Base-by-base conservation (phyloP, 2,329 filamentous ascomycete species). In the Colletotrichum sp. region DNA sequence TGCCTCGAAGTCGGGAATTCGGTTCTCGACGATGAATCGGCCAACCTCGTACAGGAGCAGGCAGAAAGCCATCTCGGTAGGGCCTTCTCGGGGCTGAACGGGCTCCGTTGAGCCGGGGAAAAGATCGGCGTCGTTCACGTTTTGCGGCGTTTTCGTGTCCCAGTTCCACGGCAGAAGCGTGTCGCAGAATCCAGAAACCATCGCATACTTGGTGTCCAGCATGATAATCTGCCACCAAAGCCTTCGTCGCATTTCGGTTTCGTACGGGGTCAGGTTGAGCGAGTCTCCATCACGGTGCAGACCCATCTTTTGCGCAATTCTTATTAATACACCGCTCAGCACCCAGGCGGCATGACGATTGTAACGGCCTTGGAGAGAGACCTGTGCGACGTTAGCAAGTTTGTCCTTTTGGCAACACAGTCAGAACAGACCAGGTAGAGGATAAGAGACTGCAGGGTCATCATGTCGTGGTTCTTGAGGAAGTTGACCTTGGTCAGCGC, bases 291-390 rank as follows among this genome's bases (percentile, higher is more conserved):
- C 92, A 14, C 90, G 88, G 76, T 94, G 92, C 64, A 94, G 86
- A 1, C 93, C 93, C 87, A 94, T 92, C 80, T 92, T 92, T 80
- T 93, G 90, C 2, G 92, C 92, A 68, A 94, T 91, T 24, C 93
- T 89, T 39, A 94, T 86, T 7, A 91, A 86, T 18, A 92, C 86
- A 6, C 92, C 92, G 68, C 90, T 91, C 26, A 93, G 80, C 59
- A 92, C 88, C 90, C 91, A 93, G 6, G 90, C 86, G 3, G 90
- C 89, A 78, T 92, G 90, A 4, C 89, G 88, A 76, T 92, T 90
- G 79, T 91, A 91, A 7, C 89, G 88, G 39, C 90, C 90, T 68
- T 91, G 87, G 1, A 93, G 84, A 1, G 90, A 91, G 64, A 90
- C 82, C 90, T 92, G 67, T 12, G 14, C 14, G 3, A 12, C 4